Evolutionary conservation across 2,329 filamentous ascomycete species (phyloP).

Genomic region (Apiospora arundinis): DNA sequence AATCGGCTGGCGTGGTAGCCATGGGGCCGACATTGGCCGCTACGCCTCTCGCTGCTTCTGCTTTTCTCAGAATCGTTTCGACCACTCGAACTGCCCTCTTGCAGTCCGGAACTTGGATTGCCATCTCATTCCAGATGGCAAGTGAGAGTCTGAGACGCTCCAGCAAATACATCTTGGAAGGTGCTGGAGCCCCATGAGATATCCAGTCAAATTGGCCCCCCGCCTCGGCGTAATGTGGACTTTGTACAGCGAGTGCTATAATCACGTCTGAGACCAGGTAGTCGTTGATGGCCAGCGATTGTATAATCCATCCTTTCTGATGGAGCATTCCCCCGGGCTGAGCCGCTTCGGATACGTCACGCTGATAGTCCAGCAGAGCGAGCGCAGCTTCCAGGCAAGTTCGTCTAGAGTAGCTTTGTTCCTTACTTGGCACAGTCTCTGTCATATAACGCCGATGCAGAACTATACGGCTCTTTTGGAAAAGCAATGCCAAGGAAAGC

Average conservation of each 20-base stretch:
- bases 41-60: conserved; percentile 38
- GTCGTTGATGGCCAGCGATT: conserved; percentile 64
- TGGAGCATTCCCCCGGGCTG: conserved; percentile 60
- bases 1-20: not conserved
- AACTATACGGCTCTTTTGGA: conserved; percentile 62
- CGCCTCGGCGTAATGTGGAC: conserved; percentile 47
- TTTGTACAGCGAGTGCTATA: conserved; percentile 59
- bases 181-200: conserved; percentile 38
- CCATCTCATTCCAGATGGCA: conserved; percentile 51
- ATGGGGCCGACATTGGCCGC: not conserved
- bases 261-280: conserved; percentile 68
- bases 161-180: conserved; percentile 48
- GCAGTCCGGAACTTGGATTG: conserved; percentile 45
- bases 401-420: conserved; percentile 59
- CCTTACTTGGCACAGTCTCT: conserved; percentile 46
- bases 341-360: conserved; percentile 53
- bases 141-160: conserved; percentile 50
- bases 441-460: conserved; percentile 60
- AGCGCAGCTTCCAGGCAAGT: conserved; percentile 58
- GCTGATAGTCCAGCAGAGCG: conserved; percentile 54
- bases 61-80: conserved; percentile 51
- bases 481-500: conserved; percentile 58
- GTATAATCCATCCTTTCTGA: conserved; percentile 62
- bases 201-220: conserved; percentile 44
- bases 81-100: conserved; percentile 54